Base-by-base conservation (phyloP, 139 green algal species). In the Gonium pectorale region DNA sequence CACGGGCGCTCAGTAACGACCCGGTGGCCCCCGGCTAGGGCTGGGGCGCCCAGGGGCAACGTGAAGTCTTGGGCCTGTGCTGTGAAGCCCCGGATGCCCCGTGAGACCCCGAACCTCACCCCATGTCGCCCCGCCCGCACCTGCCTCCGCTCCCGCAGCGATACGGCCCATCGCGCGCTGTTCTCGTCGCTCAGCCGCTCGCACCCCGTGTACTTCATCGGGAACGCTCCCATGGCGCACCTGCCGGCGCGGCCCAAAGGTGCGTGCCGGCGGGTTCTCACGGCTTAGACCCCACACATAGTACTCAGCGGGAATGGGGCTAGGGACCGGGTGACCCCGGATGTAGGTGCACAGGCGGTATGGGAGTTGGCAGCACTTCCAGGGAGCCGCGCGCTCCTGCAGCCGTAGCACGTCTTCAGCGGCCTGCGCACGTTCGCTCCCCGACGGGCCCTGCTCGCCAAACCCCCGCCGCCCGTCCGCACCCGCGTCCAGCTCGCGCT, bases 181-280 rank as follows among this genome's bases (percentile, higher is more conserved):
- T 22, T 31, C 22, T 56, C 33, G 2, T 2, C 52, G 37, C 70
- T 91, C 40, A 71, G 87, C 26, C 68, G 69, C 52, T 15, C 21
- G 38, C 84, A 91, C 70, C 82, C 87, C 15, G 67, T 88, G 40
- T 85, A 73, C 70, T 89, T 87, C 52, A 79, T 91, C 7, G 87
- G 87, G 29, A 77, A 81, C 29, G 87, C 82, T 13, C 87, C 87
- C 38, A 91, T 91, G 87, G 87, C 43, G 2, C 83, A 91, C 83
- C 33, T 88, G 15, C 41, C 4, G 29, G 75, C 75, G 19, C 46
- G 11, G 21, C 70, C 70, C 3, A 2, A 33, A 19, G 70, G 70
- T 79, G 46, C 8, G 68, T 27, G 35, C 6, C 7, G 13, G 11
- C 33, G 11, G 35, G 35, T n/a, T 49, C 29, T 9, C 9, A 49